Percentiles rank a stretch among this genome's conserved stretches.
phyloP scores from a whole-genome alignment of 805 yeast species.

The Kazachstania kunashirensis region DNA sequence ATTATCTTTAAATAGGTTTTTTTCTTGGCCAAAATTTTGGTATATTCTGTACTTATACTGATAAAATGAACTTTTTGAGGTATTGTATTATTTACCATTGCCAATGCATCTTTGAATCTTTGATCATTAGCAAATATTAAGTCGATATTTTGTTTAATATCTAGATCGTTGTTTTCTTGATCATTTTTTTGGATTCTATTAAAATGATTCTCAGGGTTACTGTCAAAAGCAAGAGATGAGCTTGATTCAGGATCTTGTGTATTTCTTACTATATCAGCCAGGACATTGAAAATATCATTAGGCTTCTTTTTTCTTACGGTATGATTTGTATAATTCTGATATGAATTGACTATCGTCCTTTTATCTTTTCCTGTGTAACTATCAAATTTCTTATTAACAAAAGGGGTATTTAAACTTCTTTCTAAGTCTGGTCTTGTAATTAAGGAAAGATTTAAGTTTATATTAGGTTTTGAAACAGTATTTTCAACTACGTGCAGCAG shows the following conservation, averaged over 20 bases:
- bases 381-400: too few species aligned
- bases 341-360: too few species aligned
- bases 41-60: slow-evolving; percentile 44
- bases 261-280: slow-evolving; percentile 36
- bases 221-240: slow-evolving; percentile 22
- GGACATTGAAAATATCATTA: slow-evolving; percentile 9
- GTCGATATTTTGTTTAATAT: slow-evolving; percentile 26
- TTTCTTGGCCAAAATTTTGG: slow-evolving; percentile 42
- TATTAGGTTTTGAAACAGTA: slow-evolving; percentile 41
- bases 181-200: slow-evolving; percentile 9
- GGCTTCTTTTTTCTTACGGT: slow-evolving; percentile 5
- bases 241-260: slow-evolving; percentile 27
- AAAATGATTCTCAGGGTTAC: not conserved
- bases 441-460: slow-evolving; percentile 38
- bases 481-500: slow-evolving; percentile 46
- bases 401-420: too few species aligned
- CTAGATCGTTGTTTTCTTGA: not conserved
- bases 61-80: slow-evolving; percentile 18
- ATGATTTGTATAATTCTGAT: not conserved
- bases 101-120: slow-evolving; percentile 67
- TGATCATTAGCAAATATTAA: slow-evolving; percentile 70
- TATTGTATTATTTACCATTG: slow-evolving; percentile 38
- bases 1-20: slow-evolving; percentile 49
- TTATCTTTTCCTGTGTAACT: too few species aligned
- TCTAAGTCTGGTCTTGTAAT: slow-evolving; percentile 61